phyloP scores from a whole-genome alignment of 495 filamentous ascomycete genomes.

The Clohesyomyces aquaticus region DNA sequence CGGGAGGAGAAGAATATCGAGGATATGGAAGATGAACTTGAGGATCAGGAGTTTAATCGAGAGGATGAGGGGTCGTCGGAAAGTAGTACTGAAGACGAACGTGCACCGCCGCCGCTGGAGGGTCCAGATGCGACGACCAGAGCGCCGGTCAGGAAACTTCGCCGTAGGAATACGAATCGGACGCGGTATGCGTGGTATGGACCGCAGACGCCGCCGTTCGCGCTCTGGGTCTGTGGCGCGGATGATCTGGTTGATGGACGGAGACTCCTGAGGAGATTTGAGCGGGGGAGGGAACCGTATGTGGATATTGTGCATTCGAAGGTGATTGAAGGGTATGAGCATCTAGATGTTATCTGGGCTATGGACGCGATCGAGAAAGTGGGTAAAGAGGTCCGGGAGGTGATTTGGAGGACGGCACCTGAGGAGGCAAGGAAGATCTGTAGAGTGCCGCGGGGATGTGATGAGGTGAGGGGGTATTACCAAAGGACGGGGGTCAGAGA shows the following conservation, averaged over 20 bases:
- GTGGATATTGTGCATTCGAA: conserved; percentile 79
- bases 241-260: conserved; percentile 85
- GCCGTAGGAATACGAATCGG: conserved; percentile 27
- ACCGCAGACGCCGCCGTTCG: conserved; percentile 76
- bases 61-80: conserved; percentile 38
- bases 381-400: conserved; percentile 76
- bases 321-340: conserved; percentile 84
- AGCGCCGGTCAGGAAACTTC: background rate
- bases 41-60: conserved; percentile 40
- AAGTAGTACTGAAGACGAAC: conserved; percentile 29
- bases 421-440: conserved; percentile 60
- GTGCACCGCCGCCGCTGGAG: too few species aligned
- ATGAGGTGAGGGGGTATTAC: conserved; percentile 45
- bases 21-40: conserved; percentile 61
- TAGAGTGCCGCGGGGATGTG: conserved; percentile 67
- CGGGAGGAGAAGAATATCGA: conserved; percentile 67
- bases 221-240: conserved; percentile 82
- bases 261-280: conserved; percentile 72
- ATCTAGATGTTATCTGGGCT: conserved; percentile 95
- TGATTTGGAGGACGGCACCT: conserved; percentile 76
- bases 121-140: too few species aligned
- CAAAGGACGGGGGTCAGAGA: conserved; percentile 10
- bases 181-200: conserved; percentile 75
- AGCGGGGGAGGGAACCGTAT: conserved; percentile 78
- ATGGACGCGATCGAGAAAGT: conserved; percentile 87